These are phyloP conservation scores for Lizonia empirigonia DNA, from an alignment of 2,329 filamentous ascomycete species.

Conservation along the genomic window DNA sequence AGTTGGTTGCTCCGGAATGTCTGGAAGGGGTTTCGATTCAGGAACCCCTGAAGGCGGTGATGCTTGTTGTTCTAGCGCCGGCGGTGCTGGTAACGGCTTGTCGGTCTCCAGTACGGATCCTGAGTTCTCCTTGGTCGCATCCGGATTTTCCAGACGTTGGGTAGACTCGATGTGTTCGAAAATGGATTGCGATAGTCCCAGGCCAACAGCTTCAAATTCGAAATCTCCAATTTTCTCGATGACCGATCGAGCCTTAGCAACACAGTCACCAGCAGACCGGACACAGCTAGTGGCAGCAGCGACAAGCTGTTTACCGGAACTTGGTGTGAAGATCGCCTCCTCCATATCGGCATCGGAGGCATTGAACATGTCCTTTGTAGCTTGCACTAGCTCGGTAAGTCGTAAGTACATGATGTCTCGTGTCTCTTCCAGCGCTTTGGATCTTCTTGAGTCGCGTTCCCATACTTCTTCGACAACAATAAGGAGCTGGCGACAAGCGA, in stretches of 20 bases:
- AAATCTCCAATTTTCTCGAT: constrained; percentile 92
- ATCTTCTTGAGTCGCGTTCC: constrained; percentile 73
- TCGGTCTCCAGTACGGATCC: constrained; percentile 37
- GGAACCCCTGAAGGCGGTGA: constrained; percentile 53
- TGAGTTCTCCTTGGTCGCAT: constrained; percentile 15
- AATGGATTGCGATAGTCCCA: constrained; percentile 50
- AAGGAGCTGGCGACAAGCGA: constrained; percentile 79
- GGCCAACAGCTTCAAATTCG: constrained; percentile 64
- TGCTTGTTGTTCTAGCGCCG: constrained; percentile 45
- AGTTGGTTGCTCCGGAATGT: constrained; percentile 59
- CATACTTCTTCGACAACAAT: constrained; percentile 82
- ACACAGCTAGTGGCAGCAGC: constrained; percentile 85
- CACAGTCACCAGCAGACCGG: constrained; percentile 86
- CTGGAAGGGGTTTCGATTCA: constrained; percentile 71
- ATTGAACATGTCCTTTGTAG: constrained; percentile 78
- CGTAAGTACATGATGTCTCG: constrained; percentile 78
- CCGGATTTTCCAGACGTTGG: constrained; percentile 18
- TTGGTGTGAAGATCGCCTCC: constrained; percentile 79
- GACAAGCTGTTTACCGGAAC: constrained; percentile 76
- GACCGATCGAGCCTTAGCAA: constrained; percentile 81
- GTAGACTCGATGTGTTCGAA: constrained; percentile 32
- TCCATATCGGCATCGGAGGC: constrained; percentile 69
- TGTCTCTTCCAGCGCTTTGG: constrained; percentile 69
- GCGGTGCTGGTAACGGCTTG: constrained; percentile 47
- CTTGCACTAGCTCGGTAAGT: constrained; percentile 78